phyloP scores from a whole-genome alignment of 768 basidiomycete genomes.

The Tulasnella sp. region DNA sequence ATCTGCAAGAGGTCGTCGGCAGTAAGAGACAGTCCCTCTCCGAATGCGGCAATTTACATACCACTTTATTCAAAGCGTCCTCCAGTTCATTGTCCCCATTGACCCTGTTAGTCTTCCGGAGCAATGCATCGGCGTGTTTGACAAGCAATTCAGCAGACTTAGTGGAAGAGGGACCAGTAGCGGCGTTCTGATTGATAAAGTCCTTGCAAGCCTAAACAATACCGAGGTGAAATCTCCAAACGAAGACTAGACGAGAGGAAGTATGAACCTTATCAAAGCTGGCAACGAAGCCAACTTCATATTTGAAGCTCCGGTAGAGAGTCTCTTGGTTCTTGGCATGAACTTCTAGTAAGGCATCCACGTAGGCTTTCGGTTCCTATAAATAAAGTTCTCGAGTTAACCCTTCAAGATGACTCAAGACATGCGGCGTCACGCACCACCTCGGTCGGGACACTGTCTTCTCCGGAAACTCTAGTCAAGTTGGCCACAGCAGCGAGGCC shows the following conservation, averaged over 20 bases:
- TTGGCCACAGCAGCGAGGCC: constrained; percentile 82
- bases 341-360: constrained; percentile 88
- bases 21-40: not conserved
- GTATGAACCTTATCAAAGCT: constrained; percentile 66
- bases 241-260: not conserved
- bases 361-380: constrained; percentile 87
- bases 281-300: constrained; percentile 91
- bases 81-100: constrained; percentile 91
- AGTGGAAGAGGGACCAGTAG: constrained; percentile 78
- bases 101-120: constrained; percentile 95
- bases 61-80: constrained; percentile 85
- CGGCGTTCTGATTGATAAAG: constrained; percentile 91
- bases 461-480: constrained; percentile 56
- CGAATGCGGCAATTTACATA: constrained; percentile 47
- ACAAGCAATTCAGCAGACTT: constrained; percentile 93
- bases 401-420: not conserved
- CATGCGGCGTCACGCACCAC: constrained; percentile 46
- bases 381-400: not conserved
- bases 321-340: constrained; percentile 91
- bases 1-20: constrained; percentile 58
- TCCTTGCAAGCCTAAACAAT: constrained; percentile 82
- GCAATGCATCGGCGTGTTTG: constrained; percentile 84
- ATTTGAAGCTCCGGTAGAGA: constrained; percentile 83
- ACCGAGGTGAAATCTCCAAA: not conserved
- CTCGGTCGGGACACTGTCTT: constrained; percentile 55